Percentiles rank a stretch among this genome's conserved stretches.
phyloP scores from a whole-genome alignment of 2,329 filamentous ascomycete species.

The Scolecobasidium constrictum region DNA sequence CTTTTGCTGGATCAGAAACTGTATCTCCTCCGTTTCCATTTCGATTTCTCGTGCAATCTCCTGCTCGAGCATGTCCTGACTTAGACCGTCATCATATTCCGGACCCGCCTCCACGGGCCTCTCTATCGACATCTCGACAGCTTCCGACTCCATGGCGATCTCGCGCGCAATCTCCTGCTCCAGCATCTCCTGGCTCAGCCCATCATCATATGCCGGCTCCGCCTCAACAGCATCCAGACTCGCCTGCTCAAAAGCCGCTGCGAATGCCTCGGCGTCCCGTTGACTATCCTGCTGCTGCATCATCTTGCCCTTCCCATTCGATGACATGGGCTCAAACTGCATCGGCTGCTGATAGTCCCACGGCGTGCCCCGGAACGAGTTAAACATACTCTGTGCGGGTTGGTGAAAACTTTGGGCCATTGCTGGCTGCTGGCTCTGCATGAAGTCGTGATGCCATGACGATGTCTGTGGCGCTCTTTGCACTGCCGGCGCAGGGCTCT shows the following conservation, averaged over 20 bases:
- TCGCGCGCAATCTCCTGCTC: slow-evolving; percentile 13
- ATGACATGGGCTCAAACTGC: slow-evolving; percentile 9
- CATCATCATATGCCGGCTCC: slow-evolving; percentile 3
- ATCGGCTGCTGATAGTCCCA: slow-evolving; percentile 13
- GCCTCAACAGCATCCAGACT: slow-evolving; percentile 28
- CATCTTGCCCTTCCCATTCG: slow-evolving; percentile 22
- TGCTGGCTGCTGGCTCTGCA: slow-evolving; percentile 27
- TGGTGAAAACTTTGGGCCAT: slow-evolving; percentile 22
- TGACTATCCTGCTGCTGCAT: slow-evolving; percentile 3
- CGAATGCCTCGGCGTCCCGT: slow-evolving; percentile 46
- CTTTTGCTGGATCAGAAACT: slow-evolving; percentile 12
- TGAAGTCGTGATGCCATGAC: slow-evolving; percentile 53
- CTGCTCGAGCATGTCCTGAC: slow-evolving; percentile 22
- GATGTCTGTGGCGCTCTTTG: slow-evolving; percentile 14
- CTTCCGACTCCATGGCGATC: slow-evolving; percentile 10
- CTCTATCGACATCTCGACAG: slow-evolving; percentile 9
- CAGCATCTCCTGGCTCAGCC: slow-evolving; percentile 20
- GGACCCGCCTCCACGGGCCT: slow-evolving; percentile 17
- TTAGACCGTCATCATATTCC: neutral
- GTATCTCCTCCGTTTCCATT: slow-evolving; percentile 8
- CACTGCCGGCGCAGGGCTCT: slow-evolving; percentile 32
- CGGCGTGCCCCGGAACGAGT: slow-evolving; percentile 18
- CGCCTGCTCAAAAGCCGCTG: slow-evolving; percentile 36
- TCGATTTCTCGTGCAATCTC: slow-evolving; percentile 12
- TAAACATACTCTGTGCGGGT: slow-evolving; percentile 16